Percentiles rank a stretch among this genome's conserved stretches.
Conservation (phyloP, 169 alveolate species). For the Cryptosporidium tyzzeri region DNA sequence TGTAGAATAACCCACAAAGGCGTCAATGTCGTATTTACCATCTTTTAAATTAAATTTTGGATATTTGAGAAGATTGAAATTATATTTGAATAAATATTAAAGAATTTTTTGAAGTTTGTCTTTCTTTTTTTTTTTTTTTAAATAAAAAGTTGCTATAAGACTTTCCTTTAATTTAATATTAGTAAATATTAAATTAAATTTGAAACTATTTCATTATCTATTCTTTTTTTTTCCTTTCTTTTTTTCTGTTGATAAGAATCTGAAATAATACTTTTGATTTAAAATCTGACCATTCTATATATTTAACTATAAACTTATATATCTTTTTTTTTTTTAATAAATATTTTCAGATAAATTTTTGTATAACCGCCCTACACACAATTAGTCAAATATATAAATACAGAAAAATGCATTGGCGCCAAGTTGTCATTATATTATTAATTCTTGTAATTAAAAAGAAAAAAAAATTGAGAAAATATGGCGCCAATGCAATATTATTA, state of each 20-base stretch:
- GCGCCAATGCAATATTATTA: neutral
- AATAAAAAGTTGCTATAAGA: no score
- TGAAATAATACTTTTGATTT: no score
- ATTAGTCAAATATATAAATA: neutral
- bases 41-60: neutral
- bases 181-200: neutral
- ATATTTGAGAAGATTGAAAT: neutral
- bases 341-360: no score
- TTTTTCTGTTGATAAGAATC: neutral
- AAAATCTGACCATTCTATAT: no score
- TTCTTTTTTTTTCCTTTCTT: neutral
- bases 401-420: conserved; percentile 7
- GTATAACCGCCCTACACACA: neutral
- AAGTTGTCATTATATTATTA: neutral
- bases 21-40: conserved; percentile 71
- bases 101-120: no score
- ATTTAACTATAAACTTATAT: no score
- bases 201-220: neutral
- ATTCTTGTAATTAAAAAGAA: no score
- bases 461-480: neutral
- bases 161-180: neutral
- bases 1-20: conserved; percentile 59
- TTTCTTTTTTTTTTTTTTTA: no score
- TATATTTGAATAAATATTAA: no score
- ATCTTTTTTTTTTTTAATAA: no score